These are phyloP conservation scores for Gossypium longicalyx DNA, from an alignment of 345 rosid genomes.

Conservation along the genomic window DNA sequence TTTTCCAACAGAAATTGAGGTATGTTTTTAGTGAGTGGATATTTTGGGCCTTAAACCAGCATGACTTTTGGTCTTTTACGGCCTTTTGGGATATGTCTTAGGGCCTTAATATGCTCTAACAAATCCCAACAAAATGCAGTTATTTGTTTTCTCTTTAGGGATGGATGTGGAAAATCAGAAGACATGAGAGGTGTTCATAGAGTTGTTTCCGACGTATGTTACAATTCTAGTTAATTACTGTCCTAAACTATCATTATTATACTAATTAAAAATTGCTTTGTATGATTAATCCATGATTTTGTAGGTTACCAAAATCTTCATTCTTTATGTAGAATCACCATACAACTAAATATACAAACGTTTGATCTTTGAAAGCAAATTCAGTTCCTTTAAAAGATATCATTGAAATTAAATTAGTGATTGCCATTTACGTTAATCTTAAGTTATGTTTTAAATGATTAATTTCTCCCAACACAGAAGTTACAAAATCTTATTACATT, in stretches of 20 bases:
- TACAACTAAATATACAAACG: neutral
- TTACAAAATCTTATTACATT: neutral
- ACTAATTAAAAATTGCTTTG: constrained; percentile 4
- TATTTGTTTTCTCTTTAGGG: no score
- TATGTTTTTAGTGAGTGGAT: no score
- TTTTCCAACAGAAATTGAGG: no score
- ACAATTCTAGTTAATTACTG: neutral
- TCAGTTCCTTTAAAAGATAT: neutral
- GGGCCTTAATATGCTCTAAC: no score
- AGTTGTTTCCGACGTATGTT: neutral
- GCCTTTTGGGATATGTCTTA: no score
- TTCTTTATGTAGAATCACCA: neutral
- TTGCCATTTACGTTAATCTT: neutral
- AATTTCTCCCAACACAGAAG: neutral
- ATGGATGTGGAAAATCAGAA: no score
- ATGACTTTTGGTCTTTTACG: no score
- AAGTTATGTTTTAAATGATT: neutral
- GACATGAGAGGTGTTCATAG: no score
- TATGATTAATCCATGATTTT: neutral
- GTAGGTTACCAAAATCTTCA: constrained; percentile 10
- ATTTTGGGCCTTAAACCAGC: no score
- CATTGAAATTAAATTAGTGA: neutral
- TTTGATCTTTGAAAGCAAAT: neutral
- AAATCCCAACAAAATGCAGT: no score
- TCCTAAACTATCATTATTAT: neutral